Conservation (phyloP, 2,329 filamentous ascomycete genomes). For the Xenoacremonium recifei region DNA sequence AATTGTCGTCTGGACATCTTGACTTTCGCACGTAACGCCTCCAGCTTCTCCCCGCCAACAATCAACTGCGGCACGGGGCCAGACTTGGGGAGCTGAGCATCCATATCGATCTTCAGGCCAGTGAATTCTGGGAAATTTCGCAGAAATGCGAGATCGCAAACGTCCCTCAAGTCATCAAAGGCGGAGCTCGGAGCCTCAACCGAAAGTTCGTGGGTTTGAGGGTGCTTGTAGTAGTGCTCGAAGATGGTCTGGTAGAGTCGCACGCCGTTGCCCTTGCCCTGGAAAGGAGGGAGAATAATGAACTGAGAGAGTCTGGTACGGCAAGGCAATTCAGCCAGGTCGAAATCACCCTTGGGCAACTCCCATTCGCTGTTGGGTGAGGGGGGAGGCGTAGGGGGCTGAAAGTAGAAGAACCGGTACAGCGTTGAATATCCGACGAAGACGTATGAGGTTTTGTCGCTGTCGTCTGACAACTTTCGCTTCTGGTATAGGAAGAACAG, state of each 20-base stretch:
- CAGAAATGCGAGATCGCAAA: conserved; percentile 68
- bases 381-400: conserved; percentile 43
- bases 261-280: conserved; percentile 75
- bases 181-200: conserved; percentile 91
- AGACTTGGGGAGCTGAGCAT: conserved; percentile 46
- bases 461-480: conserved; percentile 39
- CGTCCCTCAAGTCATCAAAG: conserved; percentile 77
- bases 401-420: conserved; percentile 77
- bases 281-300: conserved; percentile 83
- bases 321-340: conserved; percentile 64
- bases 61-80: conserved; percentile 51
- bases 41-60: conserved; percentile 55
- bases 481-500: conserved; percentile 84
- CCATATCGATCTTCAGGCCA: conserved; percentile 53
- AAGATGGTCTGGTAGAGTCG: conserved; percentile 82
- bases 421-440: conserved; percentile 90
- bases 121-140: conserved; percentile 58
- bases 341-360: conserved; percentile 43
- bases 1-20: conserved; percentile 82
- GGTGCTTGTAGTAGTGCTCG: conserved; percentile 61
- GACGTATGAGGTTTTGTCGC: conserved; percentile 61
- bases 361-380: conserved; percentile 42
- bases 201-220: conserved; percentile 77
- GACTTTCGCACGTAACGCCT: conserved; percentile 54
- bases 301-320: conserved; percentile 91